Evolutionary conservation across 2,329 filamentous ascomycete genomes (phyloP).

Genomic region (Aureobasidium musti): DNA sequence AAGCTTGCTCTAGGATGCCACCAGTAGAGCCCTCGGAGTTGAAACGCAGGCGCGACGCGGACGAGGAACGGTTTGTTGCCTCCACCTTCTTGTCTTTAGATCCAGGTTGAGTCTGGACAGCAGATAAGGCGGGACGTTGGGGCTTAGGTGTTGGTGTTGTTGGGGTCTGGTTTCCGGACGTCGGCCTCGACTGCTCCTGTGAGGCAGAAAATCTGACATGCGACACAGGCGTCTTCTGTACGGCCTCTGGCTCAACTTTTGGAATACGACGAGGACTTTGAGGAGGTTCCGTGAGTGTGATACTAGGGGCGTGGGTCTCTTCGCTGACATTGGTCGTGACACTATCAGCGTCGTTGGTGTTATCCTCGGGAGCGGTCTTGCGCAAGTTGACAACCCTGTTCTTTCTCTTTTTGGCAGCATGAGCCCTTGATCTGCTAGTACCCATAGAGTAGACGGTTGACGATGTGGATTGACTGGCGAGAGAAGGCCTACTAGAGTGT

Average conservation of each 20-base stretch:
- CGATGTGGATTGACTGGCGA: constrained; percentile 63
- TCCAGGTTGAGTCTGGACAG: constrained; percentile 25
- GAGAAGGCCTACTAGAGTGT: constrained; percentile 67
- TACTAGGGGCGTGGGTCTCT: constrained; percentile 52
- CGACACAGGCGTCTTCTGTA: constrained; percentile 50
- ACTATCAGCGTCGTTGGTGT: constrained; percentile 47
- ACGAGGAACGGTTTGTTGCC: not conserved
- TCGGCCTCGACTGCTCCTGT: constrained; percentile 27
- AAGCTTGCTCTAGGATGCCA: constrained; percentile 73
- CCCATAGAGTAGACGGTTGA: constrained; percentile 56
- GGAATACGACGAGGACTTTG: constrained; percentile 15
- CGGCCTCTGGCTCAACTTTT: constrained; percentile 41
- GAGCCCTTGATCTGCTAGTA: constrained; percentile 60
- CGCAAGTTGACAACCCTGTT: constrained; percentile 79
- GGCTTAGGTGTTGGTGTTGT: constrained; percentile 19
- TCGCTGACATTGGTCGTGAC: constrained; percentile 51
- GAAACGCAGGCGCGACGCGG: constrained; percentile 16
- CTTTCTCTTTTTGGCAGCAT: constrained; percentile 74
- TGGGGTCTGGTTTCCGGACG: constrained; percentile 21
- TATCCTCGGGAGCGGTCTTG: constrained; percentile 54
- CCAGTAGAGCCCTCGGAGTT: constrained; percentile 37
- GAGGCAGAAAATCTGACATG: constrained; percentile 41
- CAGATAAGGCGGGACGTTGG: constrained; percentile 15
- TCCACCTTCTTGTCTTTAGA: constrained; percentile 17
- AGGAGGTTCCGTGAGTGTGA: constrained; percentile 60